phyloP scores from a whole-genome alignment of 768 basidiomycete species.

The Rhodotorula babjevae region DNA sequence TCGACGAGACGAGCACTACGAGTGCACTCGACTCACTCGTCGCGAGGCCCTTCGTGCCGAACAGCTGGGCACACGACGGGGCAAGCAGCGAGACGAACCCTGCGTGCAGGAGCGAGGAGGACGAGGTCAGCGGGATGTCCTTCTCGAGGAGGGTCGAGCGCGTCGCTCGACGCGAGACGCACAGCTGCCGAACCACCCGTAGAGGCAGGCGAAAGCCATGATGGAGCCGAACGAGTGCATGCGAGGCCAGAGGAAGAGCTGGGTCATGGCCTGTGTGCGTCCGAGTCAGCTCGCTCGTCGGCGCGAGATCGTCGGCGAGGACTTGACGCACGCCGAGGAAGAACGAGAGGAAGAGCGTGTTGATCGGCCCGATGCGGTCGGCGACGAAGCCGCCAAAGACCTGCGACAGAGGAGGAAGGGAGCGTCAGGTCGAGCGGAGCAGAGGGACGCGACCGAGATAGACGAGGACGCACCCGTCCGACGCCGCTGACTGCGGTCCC shows the following conservation, averaged over 20 bases:
- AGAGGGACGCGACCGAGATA: too few species aligned
- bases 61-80: slow-evolving; percentile 3
- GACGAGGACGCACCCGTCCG: slow-evolving; percentile 2
- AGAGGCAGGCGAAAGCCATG: slow-evolving; percentile 39
- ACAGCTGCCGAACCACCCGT: slow-evolving; percentile 11
- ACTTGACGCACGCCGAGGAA: slow-evolving; percentile 9
- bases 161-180: background rate
- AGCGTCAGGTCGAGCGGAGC: fast-evolving
- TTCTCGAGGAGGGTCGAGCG: too few species aligned
- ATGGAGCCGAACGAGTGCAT: slow-evolving; percentile 37
- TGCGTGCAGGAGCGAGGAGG: background rate
- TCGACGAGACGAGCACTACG: too few species aligned
- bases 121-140: background rate
- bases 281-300: too few species aligned
- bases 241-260: slow-evolving; percentile 42
- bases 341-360: slow-evolving; percentile 40
- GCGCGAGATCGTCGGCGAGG: too few species aligned
- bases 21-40: background rate
- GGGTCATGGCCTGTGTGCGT: slow-evolving; percentile 36
- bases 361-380: slow-evolving; percentile 43
- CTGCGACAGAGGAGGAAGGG: background rate
- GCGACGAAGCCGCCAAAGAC: slow-evolving; percentile 41
- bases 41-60: slow-evolving; percentile 22
- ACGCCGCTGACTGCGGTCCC: slow-evolving; percentile 27
- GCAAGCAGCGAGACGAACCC: background rate